These are phyloP conservation scores for Termitomyces sp. DNA, from an alignment of 768 basidiomycete species.

Conservation along the genomic window DNA sequence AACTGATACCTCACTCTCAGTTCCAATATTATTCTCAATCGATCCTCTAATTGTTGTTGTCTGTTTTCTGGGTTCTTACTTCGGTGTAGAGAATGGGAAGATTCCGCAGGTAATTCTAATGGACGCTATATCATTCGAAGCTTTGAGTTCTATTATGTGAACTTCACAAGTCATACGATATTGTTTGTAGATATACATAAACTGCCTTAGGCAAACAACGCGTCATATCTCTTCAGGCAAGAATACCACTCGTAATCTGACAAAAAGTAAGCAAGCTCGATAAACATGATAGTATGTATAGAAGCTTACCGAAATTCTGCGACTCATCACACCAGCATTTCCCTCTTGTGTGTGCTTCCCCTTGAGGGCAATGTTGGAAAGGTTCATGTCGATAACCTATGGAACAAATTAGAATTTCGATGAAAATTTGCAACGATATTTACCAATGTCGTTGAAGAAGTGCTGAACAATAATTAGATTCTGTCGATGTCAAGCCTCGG, in stretches of 20 bases:
- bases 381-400: slow-evolving; percentile 80
- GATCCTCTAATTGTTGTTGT: slow-evolving; percentile 44
- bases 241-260: slow-evolving; percentile 86
- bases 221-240: slow-evolving; percentile 76
- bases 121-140: neutral
- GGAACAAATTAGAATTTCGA: neutral
- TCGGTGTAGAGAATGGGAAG: neutral
- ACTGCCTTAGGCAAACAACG: slow-evolving; percentile 37
- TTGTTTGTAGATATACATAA: slow-evolving; percentile 8
- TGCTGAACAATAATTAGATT: slow-evolving; percentile 37
- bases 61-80: neutral
- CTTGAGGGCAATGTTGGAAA: slow-evolving; percentile 89
- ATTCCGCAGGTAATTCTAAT: slow-evolving; percentile 1
- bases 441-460: slow-evolving; percentile 90
- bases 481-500: neutral
- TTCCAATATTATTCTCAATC: slow-evolving; percentile 95
- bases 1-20: slow-evolving; percentile 31
- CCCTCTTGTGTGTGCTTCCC: slow-evolving; percentile 67
- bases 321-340: slow-evolving; percentile 83
- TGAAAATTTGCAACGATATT: neutral
- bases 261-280: neutral
- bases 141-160: neutral
- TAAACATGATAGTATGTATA: neutral
- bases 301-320: slow-evolving; percentile 67
- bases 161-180: neutral